Conservation (phyloP, 768 basidiomycete species). For the Pleurotus djamor region DNA sequence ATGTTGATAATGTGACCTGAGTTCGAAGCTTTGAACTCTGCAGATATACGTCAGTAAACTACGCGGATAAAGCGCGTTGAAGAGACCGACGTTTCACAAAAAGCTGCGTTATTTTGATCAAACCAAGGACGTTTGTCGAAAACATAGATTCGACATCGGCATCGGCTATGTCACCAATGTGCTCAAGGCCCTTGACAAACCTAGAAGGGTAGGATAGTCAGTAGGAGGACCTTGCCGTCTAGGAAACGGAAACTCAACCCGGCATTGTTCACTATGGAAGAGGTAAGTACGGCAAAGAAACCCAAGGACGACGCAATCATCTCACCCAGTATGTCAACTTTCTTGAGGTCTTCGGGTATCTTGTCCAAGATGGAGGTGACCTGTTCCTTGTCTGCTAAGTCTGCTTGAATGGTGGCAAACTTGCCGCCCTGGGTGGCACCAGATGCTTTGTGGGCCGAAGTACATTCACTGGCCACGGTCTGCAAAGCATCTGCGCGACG, state of each 20-base stretch:
- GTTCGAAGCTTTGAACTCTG: slow-evolving; percentile 78
- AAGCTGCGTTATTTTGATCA: slow-evolving; percentile 82
- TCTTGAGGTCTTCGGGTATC: slow-evolving; percentile 64
- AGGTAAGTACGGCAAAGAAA: slow-evolving; percentile 1
- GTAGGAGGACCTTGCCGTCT: too few species aligned
- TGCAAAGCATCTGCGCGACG: slow-evolving; percentile 73
- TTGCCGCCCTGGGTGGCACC: slow-evolving; percentile 76
- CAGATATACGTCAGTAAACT: not conserved
- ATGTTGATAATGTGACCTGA: slow-evolving; percentile 92
- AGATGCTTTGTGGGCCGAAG: slow-evolving; percentile 68
- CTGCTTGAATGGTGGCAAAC: slow-evolving; percentile 69
- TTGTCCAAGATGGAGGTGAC: slow-evolving; percentile 69
- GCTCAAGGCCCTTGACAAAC: slow-evolving; percentile 81
- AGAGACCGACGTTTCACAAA: slow-evolving; percentile 49
- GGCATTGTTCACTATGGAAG: slow-evolving; percentile 57
- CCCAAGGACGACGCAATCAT: not conserved
- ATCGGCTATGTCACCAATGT: slow-evolving; percentile 78
- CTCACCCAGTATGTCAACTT: slow-evolving; percentile 84
- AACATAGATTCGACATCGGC: slow-evolving; percentile 85
- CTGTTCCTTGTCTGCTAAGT: slow-evolving; percentile 77
- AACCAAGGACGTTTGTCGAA: slow-evolving; percentile 76
- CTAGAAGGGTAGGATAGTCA: not conserved
- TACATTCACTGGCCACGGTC: slow-evolving; percentile 65
- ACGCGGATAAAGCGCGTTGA: not conserved
- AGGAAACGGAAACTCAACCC: slow-evolving; percentile 41